Evolutionary conservation across 2,329 filamentous ascomycete species (phyloP).

Genomic region (Aspergillus bombycis): DNA sequence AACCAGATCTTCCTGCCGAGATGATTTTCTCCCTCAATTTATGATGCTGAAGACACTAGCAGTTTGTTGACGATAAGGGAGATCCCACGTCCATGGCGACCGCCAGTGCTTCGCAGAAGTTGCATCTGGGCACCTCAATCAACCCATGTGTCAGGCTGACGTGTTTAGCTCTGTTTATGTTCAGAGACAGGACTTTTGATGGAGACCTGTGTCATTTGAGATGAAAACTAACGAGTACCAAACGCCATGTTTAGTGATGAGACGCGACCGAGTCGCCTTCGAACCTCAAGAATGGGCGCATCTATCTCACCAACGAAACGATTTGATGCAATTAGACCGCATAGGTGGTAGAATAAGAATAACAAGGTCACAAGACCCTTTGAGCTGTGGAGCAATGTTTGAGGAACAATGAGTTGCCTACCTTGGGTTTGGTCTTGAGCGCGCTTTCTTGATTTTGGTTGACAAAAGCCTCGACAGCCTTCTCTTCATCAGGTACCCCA

Average conservation of each 20-base stretch:
- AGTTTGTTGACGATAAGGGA: background rate
- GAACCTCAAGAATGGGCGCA: background rate
- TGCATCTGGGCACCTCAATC: background rate
- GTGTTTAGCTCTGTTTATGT: background rate
- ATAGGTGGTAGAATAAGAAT: background rate
- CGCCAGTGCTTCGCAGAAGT: background rate
- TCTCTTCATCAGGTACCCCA: conserved; percentile 57
- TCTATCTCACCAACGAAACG: background rate
- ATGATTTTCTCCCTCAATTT: background rate
- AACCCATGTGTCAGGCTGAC: no score
- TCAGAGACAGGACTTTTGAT: background rate
- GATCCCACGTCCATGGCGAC: background rate
- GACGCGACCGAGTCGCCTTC: conserved; percentile 6
- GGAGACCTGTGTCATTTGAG: background rate
- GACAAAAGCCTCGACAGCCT: conserved; percentile 70
- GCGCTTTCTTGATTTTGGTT: conserved; percentile 71
- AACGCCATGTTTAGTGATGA: background rate
- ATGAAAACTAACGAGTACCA: background rate
- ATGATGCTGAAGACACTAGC: background rate
- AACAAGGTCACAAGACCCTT: background rate
- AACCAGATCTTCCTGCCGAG: background rate
- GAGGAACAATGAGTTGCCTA: conserved; percentile 44
- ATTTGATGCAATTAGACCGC: background rate
- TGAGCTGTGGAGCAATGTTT: background rate
- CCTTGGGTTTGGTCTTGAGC: conserved; percentile 85